These are phyloP conservation scores for Bipolaris bicolor DNA, from an alignment of 2,329 filamentous ascomycete genomes.

Conservation along the genomic window DNA sequence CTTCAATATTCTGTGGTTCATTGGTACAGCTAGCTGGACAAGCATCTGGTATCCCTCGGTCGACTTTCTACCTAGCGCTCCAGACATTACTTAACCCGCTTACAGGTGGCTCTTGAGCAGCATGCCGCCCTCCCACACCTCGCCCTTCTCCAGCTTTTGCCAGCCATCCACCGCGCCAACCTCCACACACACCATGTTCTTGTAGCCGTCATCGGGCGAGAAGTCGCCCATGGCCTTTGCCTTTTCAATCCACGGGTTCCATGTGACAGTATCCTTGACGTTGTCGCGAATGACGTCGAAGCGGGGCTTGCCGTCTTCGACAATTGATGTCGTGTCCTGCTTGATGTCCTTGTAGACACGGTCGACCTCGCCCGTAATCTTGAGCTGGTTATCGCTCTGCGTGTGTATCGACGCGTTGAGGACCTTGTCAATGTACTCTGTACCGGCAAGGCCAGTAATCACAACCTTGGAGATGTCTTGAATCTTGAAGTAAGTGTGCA, in stretches of 20 bases:
- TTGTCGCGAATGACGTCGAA: slow-evolving; percentile 84
- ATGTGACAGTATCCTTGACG: slow-evolving; percentile 86
- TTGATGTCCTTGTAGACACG: slow-evolving; percentile 77
- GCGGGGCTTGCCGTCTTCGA: slow-evolving; percentile 66
- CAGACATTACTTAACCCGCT: neutral
- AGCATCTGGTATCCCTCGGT: neutral
- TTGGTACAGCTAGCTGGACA: neutral
- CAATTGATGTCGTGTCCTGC: slow-evolving; percentile 68
- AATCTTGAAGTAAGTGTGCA: slow-evolving; percentile 89
- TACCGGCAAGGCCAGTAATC: slow-evolving; percentile 76
- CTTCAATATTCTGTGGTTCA: slow-evolving; percentile 4
- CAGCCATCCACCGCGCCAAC: slow-evolving; percentile 82
- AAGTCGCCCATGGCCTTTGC: slow-evolving; percentile 84
- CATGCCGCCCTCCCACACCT: slow-evolving; percentile 70
- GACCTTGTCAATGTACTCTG: slow-evolving; percentile 85
- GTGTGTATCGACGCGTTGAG: slow-evolving; percentile 67
- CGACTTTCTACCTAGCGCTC: neutral
- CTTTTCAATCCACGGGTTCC: slow-evolving; percentile 96
- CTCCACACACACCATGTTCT: slow-evolving; percentile 94
- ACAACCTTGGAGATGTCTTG: slow-evolving; percentile 79
- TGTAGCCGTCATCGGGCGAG: slow-evolving; percentile 84
- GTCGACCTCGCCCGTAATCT: slow-evolving; percentile 81
- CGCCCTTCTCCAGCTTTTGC: slow-evolving; percentile 82
- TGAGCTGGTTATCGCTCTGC: slow-evolving; percentile 68
- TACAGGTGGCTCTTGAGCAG: slow-evolving; percentile 56